Evolutionary conservation across 1,284 basidiomycete genomes (phyloP).

Genomic region (Lignosus rhinocerotis): DNA sequence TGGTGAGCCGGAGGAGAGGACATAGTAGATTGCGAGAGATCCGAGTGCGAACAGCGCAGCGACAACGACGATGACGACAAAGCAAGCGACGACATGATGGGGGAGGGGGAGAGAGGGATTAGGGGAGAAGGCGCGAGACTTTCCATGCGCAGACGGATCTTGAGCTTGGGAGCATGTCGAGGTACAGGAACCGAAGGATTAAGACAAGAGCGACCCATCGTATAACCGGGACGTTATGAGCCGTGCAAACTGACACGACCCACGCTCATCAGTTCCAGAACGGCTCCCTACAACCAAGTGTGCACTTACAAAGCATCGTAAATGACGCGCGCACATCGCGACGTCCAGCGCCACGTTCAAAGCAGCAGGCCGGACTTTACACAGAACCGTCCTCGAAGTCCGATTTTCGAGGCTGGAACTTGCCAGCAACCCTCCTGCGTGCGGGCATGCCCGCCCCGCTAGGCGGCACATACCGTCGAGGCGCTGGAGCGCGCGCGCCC

Average conservation of each 20-base stretch:
- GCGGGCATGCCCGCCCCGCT: slow-evolving; percentile 8
- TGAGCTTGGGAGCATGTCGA: not conserved
- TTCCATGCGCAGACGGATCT: slow-evolving; percentile 1
- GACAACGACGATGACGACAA: slow-evolving; percentile 12
- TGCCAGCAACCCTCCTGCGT: slow-evolving; percentile 11
- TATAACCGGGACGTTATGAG: not conserved
- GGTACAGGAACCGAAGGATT: not conserved
- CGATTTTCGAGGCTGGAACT: not conserved
- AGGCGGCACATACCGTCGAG: slow-evolving; percentile 13
- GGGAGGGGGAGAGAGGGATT: not conserved
- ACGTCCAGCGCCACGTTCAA: slow-evolving; percentile 3
- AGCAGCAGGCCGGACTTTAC: not conserved
- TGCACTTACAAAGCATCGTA: slow-evolving; percentile 1
- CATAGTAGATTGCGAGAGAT: slow-evolving; percentile 5
- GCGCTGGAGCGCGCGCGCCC: not conserved
- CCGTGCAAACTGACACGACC: not conserved
- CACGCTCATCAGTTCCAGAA: not conserved
- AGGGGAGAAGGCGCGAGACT: not conserved
- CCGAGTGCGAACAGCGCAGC: slow-evolving; percentile 9
- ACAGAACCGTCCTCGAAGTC: not conserved
- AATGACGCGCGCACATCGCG: not conserved
- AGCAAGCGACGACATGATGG: not conserved
- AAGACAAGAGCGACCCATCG: not conserved
- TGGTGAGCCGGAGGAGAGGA: slow-evolving; percentile 4
- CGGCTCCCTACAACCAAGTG: not conserved